Base-by-base conservation (phyloP, 176 grass and related monocot genomes). In the Zoysia japonica region DNA sequence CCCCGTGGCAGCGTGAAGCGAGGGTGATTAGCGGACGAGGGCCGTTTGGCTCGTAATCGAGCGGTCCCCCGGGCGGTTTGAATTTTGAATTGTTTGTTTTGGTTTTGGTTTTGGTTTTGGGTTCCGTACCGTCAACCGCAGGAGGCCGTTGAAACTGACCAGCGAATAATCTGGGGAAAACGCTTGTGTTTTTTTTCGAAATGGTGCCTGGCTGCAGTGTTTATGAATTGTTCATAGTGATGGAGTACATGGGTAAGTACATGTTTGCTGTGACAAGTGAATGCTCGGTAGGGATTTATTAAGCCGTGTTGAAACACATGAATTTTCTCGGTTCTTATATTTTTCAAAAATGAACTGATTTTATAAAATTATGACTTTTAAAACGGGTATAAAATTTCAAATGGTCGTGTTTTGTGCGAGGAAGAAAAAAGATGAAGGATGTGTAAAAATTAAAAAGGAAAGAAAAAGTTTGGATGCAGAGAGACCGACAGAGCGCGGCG, bases 81-180 rank as follows among this genome's bases (percentile, higher is more conserved):
- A 89, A 85, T 67, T 89, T 89, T 68, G 83, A 89, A 89, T 67
- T 61, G 44, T n/a, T 28, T 28, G 28, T 28, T 28, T 28, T 28
- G 28, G 28, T 28, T 45, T 2, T 19, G 6, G 5, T 53, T 72
- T 45, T 61, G 9, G 15, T 36, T 89, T 41, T 67, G n/a, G 75
- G 1, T 80, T 75, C 82, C 82, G 83, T 81, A 82, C 83, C 61
- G 67, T 85, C 73, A 77, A 85, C 81, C 65, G 15, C 78, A 52
- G 6, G 53, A 52, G 49, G 66, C 38, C 71, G 87, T 67, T 89
- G 57, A 84, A 80, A 49, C 70, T 36, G 46, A 53, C n/a, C 52
- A 11, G 11, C 15, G 11, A 1, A 19, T 28, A 42, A 74, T 39
- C 47, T 7, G 11, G 36, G 16, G 1, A 14, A 68, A 61, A 9